phyloP scores from a whole-genome alignment of 2,329 filamentous ascomycete genomes.

The Fusarium tjaetaba region DNA sequence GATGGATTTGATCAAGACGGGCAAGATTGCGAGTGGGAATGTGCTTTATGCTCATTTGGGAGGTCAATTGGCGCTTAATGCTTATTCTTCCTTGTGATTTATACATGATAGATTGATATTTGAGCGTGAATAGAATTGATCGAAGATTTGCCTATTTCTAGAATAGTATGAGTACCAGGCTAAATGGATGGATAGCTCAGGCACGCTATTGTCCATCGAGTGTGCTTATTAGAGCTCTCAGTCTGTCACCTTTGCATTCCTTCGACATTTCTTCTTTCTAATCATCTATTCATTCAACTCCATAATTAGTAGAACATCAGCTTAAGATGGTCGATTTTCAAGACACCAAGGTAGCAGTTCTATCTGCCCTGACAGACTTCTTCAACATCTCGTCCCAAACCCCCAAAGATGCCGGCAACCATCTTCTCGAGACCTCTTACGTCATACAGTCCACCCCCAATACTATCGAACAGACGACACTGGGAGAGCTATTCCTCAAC shows the following conservation, averaged over 20 bases:
- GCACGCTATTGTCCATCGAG: not conserved
- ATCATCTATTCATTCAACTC: not conserved
- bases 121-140: conserved; percentile 12
- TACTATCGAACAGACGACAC: conserved; percentile 11
- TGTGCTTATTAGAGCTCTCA: not conserved
- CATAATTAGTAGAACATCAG: accelerated
- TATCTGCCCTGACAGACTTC: conserved; percentile 1
- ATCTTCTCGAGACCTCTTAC: conserved; percentile 18
- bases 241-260: not conserved
- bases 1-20: conserved; percentile 73
- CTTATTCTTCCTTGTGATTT: conserved; percentile 60
- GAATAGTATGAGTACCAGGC: not conserved
- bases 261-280: accelerated
- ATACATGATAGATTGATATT: not conserved
- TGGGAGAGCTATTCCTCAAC: not conserved
- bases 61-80: conserved; percentile 75
- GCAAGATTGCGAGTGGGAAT: conserved; percentile 70
- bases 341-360: not conserved
- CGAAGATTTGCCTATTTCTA: not conserved
- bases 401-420: not conserved
- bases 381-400: not conserved
- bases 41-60: conserved; percentile 78
- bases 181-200: not conserved
- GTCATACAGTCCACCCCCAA: conserved; percentile 3
- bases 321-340: not conserved